These are phyloP conservation scores for Phyllosticta citriasiana DNA, from an alignment of 2,329 filamentous ascomycete species.

Conservation along the genomic window DNA sequence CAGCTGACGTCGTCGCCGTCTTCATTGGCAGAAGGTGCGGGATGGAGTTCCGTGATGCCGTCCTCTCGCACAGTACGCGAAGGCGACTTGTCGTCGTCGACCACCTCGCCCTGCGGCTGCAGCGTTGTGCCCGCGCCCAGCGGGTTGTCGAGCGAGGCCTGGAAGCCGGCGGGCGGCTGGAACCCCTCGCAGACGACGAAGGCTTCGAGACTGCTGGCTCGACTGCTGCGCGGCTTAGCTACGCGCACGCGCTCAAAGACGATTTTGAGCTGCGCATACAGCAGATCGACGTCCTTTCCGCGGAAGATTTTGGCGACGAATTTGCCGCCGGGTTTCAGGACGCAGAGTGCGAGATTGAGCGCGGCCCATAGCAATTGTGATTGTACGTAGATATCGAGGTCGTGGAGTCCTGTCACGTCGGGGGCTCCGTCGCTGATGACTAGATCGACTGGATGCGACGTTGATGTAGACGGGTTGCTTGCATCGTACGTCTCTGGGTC, in stretches of 20 bases:
- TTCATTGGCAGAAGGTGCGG: constrained; percentile 29
- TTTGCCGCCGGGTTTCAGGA: constrained; percentile 83
- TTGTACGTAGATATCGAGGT: constrained; percentile 97
- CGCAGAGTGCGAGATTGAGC: constrained; percentile 84
- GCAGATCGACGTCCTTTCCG: constrained; percentile 85
- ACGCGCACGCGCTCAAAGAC: constrained; percentile 83
- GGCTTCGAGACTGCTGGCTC: constrained; percentile 93
- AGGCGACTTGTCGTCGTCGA: not conserved
- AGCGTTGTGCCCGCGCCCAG: constrained; percentile 54
- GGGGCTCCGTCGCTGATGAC: constrained; percentile 93
- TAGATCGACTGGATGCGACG: constrained; percentile 74
- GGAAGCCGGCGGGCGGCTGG: constrained; percentile 64
- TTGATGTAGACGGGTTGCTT: constrained; percentile 28
- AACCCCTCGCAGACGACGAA: constrained; percentile 95
- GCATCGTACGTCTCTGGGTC: constrained; percentile 51
- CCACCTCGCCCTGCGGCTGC: constrained; percentile 37
- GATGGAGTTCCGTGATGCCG: constrained; percentile 37
- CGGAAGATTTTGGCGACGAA: constrained; percentile 98
- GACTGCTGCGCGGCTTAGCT: constrained; percentile 84
- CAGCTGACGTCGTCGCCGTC: constrained; percentile 49
- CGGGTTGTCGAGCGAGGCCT: constrained; percentile 64
- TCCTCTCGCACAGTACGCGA: constrained; percentile 31
- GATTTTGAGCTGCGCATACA: constrained; percentile 77
- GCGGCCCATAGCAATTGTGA: constrained; percentile 91
- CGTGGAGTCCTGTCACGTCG: constrained; percentile 92